Evolutionary conservation across 306 rosid genomes (phyloP), one percentile per base, ranked within the genome.

Genomic region (Rosa persica): DNA sequence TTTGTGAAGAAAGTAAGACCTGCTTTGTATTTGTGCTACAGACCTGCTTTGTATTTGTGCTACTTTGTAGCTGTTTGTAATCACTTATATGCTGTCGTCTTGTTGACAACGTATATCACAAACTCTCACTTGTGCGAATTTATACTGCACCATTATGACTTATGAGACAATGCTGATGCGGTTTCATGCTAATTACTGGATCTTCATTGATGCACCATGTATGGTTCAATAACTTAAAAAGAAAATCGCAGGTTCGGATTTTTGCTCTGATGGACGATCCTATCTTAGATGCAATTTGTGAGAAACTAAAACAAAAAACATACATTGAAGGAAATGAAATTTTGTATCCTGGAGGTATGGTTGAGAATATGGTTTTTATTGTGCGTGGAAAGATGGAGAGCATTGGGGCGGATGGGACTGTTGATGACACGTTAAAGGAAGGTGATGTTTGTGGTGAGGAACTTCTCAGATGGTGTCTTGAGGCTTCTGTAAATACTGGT

Each of bases 311-410:
- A 46, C 98, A 86, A 49, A 91, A 84, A 75, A 91, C 89, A n/a
- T 93, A 91, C 62, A 91, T 91, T 42, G 80, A 87, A 81, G 98
- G 93, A 74, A 93, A 96, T 85, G 89, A 72, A 58, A 74, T 89
- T 49, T 74, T 93, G 54, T 76, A 78, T 52, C 62, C 40, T 0
- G 94, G 94, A 52, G 91, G 92, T 66, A 73, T 88, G 27, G 82
- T 93, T 6, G 96, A 91, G 84, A 91, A 93, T 84, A 90, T 93
- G 91, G 89, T 89, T 47, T 93, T 93, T 75, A 65, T 93, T 20
- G 97, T 90, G 51, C 91, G 97, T 0, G 98, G 98, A 62, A 86
- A 82, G 84, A 78, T 90, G 86, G 93, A 87, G 88, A 91, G 96
- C 82, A 38, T 67, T 12, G 90, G 92, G 36, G 94, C 83, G 73